A percentile compares a stretch with the other conserved stretches of the same genome.
Conservation (phyloP, 352 stramenopile species). For the Aphanomyces euteiches region DNA sequence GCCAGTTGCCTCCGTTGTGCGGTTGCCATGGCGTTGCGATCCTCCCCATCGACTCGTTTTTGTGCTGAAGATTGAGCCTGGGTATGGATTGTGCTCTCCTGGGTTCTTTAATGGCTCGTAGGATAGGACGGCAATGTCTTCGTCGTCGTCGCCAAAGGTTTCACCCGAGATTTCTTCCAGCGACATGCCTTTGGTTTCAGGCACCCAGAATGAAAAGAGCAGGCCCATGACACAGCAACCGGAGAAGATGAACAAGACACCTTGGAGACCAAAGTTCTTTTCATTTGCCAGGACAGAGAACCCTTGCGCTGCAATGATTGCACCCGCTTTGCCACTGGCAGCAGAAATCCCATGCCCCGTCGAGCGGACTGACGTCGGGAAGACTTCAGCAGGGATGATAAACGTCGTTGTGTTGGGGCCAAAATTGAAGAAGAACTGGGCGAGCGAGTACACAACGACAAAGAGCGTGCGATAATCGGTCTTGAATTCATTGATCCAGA, state of each 20-base stretch:
- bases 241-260: conserved; percentile 48
- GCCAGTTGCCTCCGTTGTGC: background rate
- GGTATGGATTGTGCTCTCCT: background rate
- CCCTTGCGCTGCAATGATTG: conserved; percentile 52
- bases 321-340: conserved; percentile 66
- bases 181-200: conserved; percentile 48
- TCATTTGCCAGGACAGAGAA: conserved; percentile 46
- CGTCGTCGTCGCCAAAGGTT: conserved; percentile 7
- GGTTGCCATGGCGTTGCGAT: background rate
- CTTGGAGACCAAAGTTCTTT: conserved; percentile 42
- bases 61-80: background rate
- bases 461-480: conserved; percentile 39
- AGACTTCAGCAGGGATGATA: conserved; percentile 80
- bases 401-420: conserved; percentile 84
- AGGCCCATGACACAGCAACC: conserved; percentile 46
- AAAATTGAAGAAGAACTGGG: conserved; percentile 62
- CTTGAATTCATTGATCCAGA: conserved; percentile 48
- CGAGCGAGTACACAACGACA: conserved; percentile 50
- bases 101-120: background rate
- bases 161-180: conserved; percentile 41
- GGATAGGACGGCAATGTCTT: background rate
- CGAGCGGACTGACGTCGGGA: conserved; percentile 74
- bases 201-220: conserved; percentile 50
- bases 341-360: conserved; percentile 81
- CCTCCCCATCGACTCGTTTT: background rate